phyloP scores from a whole-genome alignment of 2,329 filamentous ascomycete genomes.

The Clonostachys rhizophaga region DNA sequence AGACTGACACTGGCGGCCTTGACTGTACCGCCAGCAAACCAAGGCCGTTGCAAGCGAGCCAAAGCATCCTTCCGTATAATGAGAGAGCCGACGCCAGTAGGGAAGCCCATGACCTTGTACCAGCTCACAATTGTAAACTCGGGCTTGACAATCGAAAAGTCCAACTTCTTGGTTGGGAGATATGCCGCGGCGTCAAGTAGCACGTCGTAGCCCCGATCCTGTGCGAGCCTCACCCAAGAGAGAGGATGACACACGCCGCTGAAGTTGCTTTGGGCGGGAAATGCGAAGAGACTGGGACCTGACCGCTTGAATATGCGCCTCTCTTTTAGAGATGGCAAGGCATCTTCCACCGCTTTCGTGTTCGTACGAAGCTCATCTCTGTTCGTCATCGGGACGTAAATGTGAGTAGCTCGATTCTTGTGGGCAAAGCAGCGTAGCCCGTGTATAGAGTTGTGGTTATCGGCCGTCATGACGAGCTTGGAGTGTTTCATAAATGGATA shows the following conservation, averaged over 20 bases:
- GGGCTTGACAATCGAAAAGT: constrained; percentile 23
- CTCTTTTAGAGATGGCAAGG: constrained; percentile 9
- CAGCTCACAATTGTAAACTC: constrained; percentile 32
- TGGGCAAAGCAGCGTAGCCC: constrained; percentile 29
- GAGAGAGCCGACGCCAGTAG: constrained; percentile 33
- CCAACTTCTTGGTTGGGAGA: constrained; percentile 25
- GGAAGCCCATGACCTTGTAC: constrained; percentile 36
- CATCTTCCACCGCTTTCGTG: constrained; percentile 11
- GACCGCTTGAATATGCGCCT: not conserved
- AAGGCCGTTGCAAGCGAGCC: constrained; percentile 22
- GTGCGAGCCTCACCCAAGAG: constrained; percentile 24
- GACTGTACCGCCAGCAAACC: constrained; percentile 33
- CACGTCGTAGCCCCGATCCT: constrained; percentile 29
- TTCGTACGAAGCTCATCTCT: constrained; percentile 19
- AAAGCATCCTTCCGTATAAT: constrained; percentile 24
- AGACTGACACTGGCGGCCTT: constrained; percentile 19
- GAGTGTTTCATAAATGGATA: constrained; percentile 21
- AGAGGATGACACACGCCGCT: constrained; percentile 34
- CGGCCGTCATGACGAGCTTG: constrained; percentile 25
- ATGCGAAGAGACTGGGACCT: constrained; percentile 26
- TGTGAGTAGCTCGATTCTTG: constrained; percentile 11
- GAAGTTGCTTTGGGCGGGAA: constrained; percentile 40
- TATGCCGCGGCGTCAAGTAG: constrained; percentile 33
- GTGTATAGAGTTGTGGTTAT: constrained; percentile 37
- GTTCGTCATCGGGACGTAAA: constrained; percentile 19